These are phyloP conservation scores for Candida sithepensis DNA, from an alignment of 805 yeast species.

Conservation along the genomic window DNA sequence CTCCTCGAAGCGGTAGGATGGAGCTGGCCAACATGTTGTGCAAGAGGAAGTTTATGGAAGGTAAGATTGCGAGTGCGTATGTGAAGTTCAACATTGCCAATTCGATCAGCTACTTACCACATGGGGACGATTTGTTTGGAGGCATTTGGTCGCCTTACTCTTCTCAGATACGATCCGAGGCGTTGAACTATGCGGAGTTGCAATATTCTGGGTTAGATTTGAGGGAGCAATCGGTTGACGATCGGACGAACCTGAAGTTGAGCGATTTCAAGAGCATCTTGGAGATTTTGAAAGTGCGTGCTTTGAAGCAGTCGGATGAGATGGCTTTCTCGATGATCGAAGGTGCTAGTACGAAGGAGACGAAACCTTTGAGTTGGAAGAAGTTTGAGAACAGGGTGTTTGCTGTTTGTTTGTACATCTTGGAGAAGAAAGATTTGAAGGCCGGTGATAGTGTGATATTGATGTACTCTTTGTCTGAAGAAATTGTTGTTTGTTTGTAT, in stretches of 20 bases:
- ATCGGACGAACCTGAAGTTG: conserved; percentile 68
- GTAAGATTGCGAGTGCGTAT: conserved; percentile 72
- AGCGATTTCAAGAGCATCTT: conserved; percentile 68
- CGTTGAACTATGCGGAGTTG: conserved; percentile 59
- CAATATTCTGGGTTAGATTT: conserved; percentile 83
- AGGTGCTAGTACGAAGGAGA: conserved; percentile 39
- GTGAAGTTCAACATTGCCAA: conserved; percentile 72
- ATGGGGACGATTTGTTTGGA: conserved; percentile 72
- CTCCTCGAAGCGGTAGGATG: conserved; percentile 77
- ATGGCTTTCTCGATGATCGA: conserved; percentile 58
- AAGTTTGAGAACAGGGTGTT: conserved; percentile 74
- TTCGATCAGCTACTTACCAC: conserved; percentile 62
- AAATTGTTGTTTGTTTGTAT: conserved; percentile 73
- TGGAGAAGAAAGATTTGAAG: conserved; percentile 58
- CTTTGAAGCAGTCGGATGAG: conserved; percentile 70
- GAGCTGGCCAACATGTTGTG: conserved; percentile 91
- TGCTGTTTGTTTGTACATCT: conserved; percentile 67
- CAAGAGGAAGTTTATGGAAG: conserved; percentile 71
- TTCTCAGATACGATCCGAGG: conserved; percentile 58
- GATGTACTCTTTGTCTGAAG: conserved; percentile 85
- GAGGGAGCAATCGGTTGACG: conserved; percentile 73
- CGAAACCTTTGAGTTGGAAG: conserved; percentile 68
- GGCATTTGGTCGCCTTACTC: conserved; percentile 83
- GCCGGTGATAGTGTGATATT: conserved; percentile 74
- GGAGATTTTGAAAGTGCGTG: conserved; percentile 77